Base-by-base conservation (phyloP, 257 asterid species). In the Cynanchum wilfordii region DNA sequence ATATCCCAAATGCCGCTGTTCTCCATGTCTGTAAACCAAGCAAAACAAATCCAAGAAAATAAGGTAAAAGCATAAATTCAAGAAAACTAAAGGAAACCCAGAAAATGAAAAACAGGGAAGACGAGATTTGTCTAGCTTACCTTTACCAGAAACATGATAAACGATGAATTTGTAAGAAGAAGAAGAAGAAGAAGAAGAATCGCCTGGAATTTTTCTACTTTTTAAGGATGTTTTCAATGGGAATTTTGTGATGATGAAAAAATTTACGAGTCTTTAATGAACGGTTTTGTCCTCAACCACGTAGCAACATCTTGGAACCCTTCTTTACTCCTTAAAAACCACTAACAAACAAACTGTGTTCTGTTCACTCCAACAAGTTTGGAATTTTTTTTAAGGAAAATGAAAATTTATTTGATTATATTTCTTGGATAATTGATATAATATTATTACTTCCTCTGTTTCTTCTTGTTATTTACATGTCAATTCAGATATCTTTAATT, bases 131-230 rank as follows among this genome's bases (percentile, higher is more conserved):
- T 24, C n/a, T 77, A 16, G 24, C 63, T 42, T 74, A 86, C 98
- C 90, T 90, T 92, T 69, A 86, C 62, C 25, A 92, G 88, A 84
- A 90, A 89, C 98, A 92, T 92, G 71, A 79, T 81, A 78, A 69
- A 66, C 51, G 81, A 72, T 66, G 83, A 82, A 80, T 72, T 72
- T 71, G 73, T 33, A 36, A 84, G n/a, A 47, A 45, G 52, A 47
- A 10, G 15, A 36, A 85, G 29, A 47, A 10, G 15, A 36, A 85
- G 29, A 50, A 77, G 81, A 54, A 79, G 10, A 56, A 73, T 59
- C 3, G 22, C 15, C 20, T 20, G 27, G 20, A 27, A 50, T 54
- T 76, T 49, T 51, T 9, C 67, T 11, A 33, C 22, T 27, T 62
- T 62, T 25, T 73, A 33, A 69, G 75, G 52, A 66, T 16, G 58